Evolutionary conservation across 768 basidiomycete genomes (phyloP).

Genomic region (Boletus sp.): DNA sequence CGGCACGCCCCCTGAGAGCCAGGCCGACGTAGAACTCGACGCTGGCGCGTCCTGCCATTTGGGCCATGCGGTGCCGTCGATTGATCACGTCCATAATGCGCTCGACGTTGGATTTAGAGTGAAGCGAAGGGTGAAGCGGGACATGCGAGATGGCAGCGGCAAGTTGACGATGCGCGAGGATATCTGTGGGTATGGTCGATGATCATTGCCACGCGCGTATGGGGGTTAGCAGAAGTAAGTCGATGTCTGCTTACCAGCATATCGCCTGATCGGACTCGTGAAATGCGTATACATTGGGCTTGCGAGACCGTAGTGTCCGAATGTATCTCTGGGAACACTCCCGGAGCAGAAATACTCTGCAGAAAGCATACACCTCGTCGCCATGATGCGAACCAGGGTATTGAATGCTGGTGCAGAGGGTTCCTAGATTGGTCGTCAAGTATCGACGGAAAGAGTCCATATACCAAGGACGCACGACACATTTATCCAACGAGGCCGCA

Average conservation of each 20-base stretch:
- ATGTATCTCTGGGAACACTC: slow-evolving; percentile 86
- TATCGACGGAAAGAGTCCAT: neutral
- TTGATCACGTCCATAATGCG: slow-evolving; percentile 84
- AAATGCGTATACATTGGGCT: slow-evolving; percentile 98
- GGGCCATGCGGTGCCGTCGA: slow-evolving; percentile 90
- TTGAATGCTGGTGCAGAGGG: slow-evolving; percentile 86
- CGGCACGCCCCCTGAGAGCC: slow-evolving; percentile 70
- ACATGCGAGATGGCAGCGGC: slow-evolving; percentile 83
- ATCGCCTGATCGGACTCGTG: slow-evolving; percentile 94
- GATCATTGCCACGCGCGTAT: neutral
- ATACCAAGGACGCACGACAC: slow-evolving; percentile 55
- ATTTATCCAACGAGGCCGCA: slow-evolving; percentile 83
- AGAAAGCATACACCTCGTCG: slow-evolving; percentile 95
- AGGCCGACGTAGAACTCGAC: slow-evolving; percentile 97
- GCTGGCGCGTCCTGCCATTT: slow-evolving; percentile 95
- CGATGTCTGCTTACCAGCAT: slow-evolving; percentile 61
- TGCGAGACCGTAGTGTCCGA: slow-evolving; percentile 97
- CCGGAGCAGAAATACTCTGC: slow-evolving; percentile 99
- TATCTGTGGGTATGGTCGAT: slow-evolving; percentile 48
- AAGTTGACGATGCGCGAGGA: slow-evolving; percentile 91
- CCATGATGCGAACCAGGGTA: slow-evolving; percentile 97
- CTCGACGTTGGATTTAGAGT: slow-evolving; percentile 87
- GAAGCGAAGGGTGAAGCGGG: slow-evolving; percentile 81
- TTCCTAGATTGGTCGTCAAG: slow-evolving; percentile 49
- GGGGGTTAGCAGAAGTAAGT: neutral